Percentiles rank a stretch among this genome's conserved stretches.
These are phyloP conservation scores for Penicillium tannophilum DNA, from an alignment of 495 filamentous ascomycete genomes.

Conservation along the genomic window DNA sequence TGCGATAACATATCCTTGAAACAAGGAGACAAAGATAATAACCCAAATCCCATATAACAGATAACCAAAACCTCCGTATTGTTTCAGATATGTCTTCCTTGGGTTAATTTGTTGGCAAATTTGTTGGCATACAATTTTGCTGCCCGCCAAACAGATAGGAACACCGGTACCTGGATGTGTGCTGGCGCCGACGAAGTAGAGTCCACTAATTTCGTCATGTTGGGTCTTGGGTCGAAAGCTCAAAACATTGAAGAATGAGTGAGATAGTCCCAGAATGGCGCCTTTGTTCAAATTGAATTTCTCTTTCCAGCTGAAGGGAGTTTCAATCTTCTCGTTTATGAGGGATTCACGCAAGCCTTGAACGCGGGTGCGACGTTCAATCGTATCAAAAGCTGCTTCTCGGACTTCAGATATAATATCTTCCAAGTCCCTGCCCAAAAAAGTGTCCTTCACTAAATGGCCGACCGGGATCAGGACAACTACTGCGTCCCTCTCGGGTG, in stretches of 20 bases:
- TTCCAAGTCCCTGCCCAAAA: conserved; percentile 58
- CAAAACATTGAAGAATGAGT: conserved; percentile 72
- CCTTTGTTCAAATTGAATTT: conserved; percentile 71
- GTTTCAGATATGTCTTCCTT: too few species aligned
- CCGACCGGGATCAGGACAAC: conserved; percentile 70
- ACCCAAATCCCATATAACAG: too few species aligned
- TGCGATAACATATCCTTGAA: too few species aligned
- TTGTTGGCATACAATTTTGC: too few species aligned
- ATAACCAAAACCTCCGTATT: too few species aligned
- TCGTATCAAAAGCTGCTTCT: conserved; percentile 53
- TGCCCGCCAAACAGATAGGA: conserved; percentile 30
- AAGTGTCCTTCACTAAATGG: conserved; percentile 44
- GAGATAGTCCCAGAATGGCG: conserved; percentile 66
- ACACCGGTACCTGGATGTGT: conserved; percentile 75
- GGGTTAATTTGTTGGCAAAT: too few species aligned
- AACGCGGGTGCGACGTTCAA: conserved; percentile 55
- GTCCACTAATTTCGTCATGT: conserved; percentile 46
- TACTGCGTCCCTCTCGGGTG: conserved; percentile 57
- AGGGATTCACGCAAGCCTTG: conserved; percentile 46
- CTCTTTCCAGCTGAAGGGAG: conserved; percentile 60
- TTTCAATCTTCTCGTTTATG: conserved; percentile 60
- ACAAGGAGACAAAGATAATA: too few species aligned
- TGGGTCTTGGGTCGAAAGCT: conserved; percentile 62
- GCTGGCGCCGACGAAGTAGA: conserved; percentile 69
- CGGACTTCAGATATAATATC: conserved; percentile 54